Evolutionary conservation across 148 eudicot genomes (phyloP), one percentile per base, ranked within the genome.

Genomic region (Rhododendron griersonianum): DNA sequence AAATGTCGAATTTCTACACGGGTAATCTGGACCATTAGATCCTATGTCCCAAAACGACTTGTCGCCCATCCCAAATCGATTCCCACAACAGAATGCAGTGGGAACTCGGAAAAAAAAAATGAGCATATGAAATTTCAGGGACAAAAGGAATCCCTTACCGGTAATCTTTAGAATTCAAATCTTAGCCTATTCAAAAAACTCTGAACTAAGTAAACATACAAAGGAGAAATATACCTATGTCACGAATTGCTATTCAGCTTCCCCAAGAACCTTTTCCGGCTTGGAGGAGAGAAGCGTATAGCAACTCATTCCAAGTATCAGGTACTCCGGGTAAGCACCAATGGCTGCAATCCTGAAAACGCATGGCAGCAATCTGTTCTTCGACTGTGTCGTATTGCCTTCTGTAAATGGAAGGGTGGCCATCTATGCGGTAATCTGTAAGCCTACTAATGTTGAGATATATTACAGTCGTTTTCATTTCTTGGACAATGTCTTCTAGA

Each of bases 251-350:
- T 15, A 53, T 82, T 86, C 83, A 86, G 76, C 75, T 81, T 69
- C 87, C 81, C 89, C 89, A 90, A 80, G 93, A 91, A 7, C 91
- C 93, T 88, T 87, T 90, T 45, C 94, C 89, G 16, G 84, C 50
- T 82, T 90, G 89, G 86, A 93, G 45, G 25, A 95, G 92, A 84
- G 96, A 92, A 25, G 90, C 95, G 44, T 96, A 95, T 19, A 95
- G 90, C 87, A 96, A 86, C 90, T 95, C 94, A 45, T 96, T 96
- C 99, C 99, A 96, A 18, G 93, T 89, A 65, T 96, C 99, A 0
- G 98, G 99, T 76, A 96, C 94, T 51, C 99, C 99, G 1, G 99
- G 99, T 86, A 96, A 89, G 91, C 99, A 96, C 99, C 99, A 96
- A 81, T 96, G 99, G 83, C 99, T 96, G 91, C 99, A 96, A 88